Percentiles rank a stretch among this genome's conserved stretches.
phyloP scores from a whole-genome alignment of 257 asterid genomes.

The Solanum paucissectum region DNA sequence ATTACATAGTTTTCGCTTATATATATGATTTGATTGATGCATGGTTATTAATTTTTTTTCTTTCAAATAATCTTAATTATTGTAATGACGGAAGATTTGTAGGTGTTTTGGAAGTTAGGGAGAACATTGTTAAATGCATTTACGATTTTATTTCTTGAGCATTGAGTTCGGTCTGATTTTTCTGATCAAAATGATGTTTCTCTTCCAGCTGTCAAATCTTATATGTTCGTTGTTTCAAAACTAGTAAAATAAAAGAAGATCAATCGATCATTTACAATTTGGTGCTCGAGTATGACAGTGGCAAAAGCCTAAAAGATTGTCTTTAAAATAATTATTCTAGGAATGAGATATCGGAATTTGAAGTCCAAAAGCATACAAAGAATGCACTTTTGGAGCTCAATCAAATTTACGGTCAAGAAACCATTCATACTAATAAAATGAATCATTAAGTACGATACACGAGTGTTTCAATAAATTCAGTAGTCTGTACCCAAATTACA shows the following conservation, averaged over 20 bases:
- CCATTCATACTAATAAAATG: neutral
- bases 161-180: neutral
- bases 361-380: neutral
- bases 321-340: neutral
- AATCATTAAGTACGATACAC: too few relatives aligned
- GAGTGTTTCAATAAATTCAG: neutral
- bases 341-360: neutral
- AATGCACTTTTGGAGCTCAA: neutral
- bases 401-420: neutral
- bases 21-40: neutral
- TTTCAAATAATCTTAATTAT: neutral
- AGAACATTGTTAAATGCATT: neutral
- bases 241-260: neutral
- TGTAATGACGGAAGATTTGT: neutral
- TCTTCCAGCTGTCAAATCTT: neutral
- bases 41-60: neutral
- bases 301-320: neutral
- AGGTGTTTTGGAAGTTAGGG: neutral
- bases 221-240: neutral
- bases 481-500: neutral
- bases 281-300: neutral
- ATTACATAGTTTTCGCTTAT: neutral
- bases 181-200: neutral
- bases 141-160: neutral
- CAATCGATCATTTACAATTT: neutral